Percentiles rank a stretch among this genome's conserved stretches.
Conservation (phyloP, 306 rosid species). For the Prunus salicina region DNA sequence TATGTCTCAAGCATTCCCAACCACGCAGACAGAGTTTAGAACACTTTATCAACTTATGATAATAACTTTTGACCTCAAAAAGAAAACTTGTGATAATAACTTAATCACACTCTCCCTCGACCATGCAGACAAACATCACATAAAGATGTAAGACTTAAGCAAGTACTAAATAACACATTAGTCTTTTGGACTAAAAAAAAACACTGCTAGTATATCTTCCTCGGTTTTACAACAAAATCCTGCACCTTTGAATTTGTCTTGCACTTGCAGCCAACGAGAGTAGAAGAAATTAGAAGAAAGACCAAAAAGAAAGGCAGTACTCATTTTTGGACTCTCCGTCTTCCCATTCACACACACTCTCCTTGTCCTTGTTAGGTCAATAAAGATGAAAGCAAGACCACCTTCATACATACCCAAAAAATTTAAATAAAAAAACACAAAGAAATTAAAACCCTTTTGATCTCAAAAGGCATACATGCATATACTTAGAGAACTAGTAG, state of each 20-base stretch:
- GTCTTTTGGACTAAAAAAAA: constrained; percentile 6
- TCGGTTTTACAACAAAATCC: constrained; percentile 64
- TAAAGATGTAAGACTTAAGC: not conserved
- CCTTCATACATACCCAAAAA: constrained; percentile 9
- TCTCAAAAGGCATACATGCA: not conserved
- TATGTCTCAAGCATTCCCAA: constrained; percentile 3
- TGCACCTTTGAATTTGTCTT: constrained; percentile 37
- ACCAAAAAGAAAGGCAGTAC: constrained; percentile 33
- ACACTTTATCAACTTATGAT: not conserved
- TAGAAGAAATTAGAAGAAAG: constrained; percentile 28
- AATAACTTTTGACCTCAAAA: no score
- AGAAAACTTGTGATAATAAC: not conserved
- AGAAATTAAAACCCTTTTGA: constrained; percentile 17
- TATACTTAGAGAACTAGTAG: not conserved
- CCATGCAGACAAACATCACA: constrained; percentile 3
- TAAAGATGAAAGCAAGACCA: constrained; percentile 22
- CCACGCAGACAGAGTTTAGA: not conserved
- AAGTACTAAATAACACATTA: not conserved
- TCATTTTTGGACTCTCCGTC: constrained; percentile 45
- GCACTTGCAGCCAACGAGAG: constrained; percentile 32
- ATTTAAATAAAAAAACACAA: constrained; percentile 4
- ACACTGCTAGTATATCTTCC: constrained; percentile 53
- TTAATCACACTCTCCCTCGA: constrained; percentile 6
- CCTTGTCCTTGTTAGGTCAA: constrained; percentile 32
- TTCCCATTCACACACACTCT: constrained; percentile 63